Conservation (phyloP, 192 early-diverging fungal species). For the Globomyces pollinis-pini region DNA sequence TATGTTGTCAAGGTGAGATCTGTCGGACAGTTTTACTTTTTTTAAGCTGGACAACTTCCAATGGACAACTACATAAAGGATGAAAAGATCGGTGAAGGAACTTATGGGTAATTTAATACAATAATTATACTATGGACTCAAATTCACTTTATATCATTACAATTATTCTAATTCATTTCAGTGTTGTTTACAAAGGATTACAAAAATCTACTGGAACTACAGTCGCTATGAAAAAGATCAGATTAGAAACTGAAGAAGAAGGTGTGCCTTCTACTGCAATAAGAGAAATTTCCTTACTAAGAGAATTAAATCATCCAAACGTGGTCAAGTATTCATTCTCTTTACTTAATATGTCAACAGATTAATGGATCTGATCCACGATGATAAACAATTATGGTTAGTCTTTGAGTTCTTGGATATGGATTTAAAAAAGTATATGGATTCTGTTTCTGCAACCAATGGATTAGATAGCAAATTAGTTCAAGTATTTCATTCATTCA, state of each 20-base stretch:
- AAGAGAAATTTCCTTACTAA: conserved; percentile 96
- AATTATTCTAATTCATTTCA: no score
- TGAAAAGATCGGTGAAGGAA: conserved; percentile 96
- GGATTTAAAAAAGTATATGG: conserved; percentile 83
- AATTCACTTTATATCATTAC: no score
- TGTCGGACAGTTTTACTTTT: neutral
- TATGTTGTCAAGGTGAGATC: no score
- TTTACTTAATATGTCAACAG: conserved; percentile 38
- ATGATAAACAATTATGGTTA: conserved; percentile 79
- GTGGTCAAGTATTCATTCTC: conserved; percentile 60
- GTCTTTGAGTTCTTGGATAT: conserved; percentile 96
- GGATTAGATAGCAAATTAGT: conserved; percentile 46
- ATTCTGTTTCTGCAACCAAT: conserved; percentile 47
- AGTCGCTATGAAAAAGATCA: conserved; percentile 95
- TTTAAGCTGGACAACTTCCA: no score
- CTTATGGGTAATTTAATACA: no score
- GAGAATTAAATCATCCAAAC: conserved; percentile 89
- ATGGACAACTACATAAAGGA: conserved; percentile 56
- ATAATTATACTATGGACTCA: no score
- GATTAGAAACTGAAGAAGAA: conserved; percentile 66
- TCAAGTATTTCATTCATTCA: no score
- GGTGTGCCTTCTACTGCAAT: conserved; percentile 97
- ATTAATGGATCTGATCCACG: conserved; percentile 81
- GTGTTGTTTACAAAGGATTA: conserved; percentile 73
- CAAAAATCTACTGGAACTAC: conserved; percentile 68